These are phyloP conservation scores for Glarea lozoyensis DNA, from an alignment of 495 filamentous ascomycete genomes.

Conservation along the genomic window DNA sequence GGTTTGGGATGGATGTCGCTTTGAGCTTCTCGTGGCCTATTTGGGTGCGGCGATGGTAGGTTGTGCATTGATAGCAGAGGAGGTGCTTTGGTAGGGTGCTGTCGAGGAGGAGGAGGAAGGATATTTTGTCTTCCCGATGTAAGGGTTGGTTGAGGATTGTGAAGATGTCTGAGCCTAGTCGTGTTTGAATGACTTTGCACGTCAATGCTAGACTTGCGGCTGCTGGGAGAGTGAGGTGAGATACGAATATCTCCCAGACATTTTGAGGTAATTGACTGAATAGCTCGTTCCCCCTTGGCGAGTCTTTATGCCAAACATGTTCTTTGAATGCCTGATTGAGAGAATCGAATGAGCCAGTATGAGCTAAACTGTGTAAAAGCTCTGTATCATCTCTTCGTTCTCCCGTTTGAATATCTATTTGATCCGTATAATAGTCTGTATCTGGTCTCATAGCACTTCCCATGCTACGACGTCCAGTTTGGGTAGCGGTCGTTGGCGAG, in stretches of 20 bases:
- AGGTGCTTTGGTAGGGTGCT: constrained; percentile 38
- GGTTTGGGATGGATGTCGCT: constrained; percentile 37
- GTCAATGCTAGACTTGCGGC: constrained; percentile 38
- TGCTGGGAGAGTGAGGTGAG: constrained; percentile 33
- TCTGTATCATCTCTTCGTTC: constrained; percentile 39
- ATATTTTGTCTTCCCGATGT: constrained; percentile 29
- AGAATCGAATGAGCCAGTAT: constrained; percentile 24
- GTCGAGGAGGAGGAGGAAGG: constrained; percentile 41
- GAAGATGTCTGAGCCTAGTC: constrained; percentile 30
- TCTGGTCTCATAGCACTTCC: neutral
- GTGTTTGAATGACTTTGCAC: constrained; percentile 33
- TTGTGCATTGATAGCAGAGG: constrained; percentile 46
- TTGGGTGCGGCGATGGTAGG: constrained; percentile 40
- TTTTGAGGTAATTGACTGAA: constrained; percentile 34
- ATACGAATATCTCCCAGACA: constrained; percentile 35
- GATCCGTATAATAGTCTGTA: too few relatives aligned
- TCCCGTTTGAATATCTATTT: constrained; percentile 35
- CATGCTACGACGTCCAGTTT: neutral
- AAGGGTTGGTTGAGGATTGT: constrained; percentile 26
- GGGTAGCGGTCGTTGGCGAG: too few relatives aligned
- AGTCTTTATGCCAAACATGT: constrained; percentile 17
- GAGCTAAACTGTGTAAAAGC: constrained; percentile 36
- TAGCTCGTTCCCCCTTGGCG: constrained; percentile 32
- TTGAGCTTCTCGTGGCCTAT: constrained; percentile 41
- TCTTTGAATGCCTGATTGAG: constrained; percentile 17